Percentiles rank a stretch among this genome's conserved stretches.
Evolutionary conservation across 139 green algal species (phyloP).

Genomic region (Chlorella sp.): DNA sequence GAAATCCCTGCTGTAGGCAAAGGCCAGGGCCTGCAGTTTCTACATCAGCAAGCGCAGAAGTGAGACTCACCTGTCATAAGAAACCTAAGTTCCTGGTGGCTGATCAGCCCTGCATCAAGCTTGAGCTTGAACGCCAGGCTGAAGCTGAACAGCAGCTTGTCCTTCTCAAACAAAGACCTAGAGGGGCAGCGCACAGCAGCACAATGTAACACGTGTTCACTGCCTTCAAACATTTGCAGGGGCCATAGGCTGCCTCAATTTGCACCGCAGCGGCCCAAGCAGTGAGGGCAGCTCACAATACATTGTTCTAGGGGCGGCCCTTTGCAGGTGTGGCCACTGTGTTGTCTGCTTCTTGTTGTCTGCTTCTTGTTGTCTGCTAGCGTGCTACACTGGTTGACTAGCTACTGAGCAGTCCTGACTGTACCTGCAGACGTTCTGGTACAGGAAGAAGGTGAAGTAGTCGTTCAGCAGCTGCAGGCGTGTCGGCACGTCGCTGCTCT

Average conservation of each 20-base stretch:
- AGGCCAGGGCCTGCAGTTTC: too few relatives aligned
- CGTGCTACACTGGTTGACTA: not conserved
- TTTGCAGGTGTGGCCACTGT: not conserved
- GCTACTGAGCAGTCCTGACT: not conserved
- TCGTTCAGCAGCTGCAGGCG: slow-evolving; percentile 57
- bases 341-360: too few relatives aligned
- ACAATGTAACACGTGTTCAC: too few relatives aligned
- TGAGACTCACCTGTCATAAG: slow-evolving; percentile 63
- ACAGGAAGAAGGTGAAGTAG: slow-evolving; percentile 69
- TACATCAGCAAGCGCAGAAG: too few relatives aligned
- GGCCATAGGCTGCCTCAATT: too few relatives aligned
- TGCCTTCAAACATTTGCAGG: too few relatives aligned
- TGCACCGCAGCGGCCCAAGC: too few relatives aligned
- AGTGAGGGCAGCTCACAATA: too few relatives aligned
- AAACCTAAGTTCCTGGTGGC: slow-evolving; percentile 59
- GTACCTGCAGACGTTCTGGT: slow-evolving; percentile 68
- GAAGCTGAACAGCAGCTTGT: slow-evolving; percentile 81
- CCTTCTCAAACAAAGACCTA: slow-evolving; percentile 78
- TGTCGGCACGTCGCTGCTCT: slow-evolving; percentile 45
- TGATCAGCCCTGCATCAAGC: slow-evolving; percentile 31
- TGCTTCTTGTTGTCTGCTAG: too few relatives aligned
- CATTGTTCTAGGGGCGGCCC: too few relatives aligned
- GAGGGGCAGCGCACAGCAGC: too few relatives aligned
- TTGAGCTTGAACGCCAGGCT: slow-evolving; percentile 44
- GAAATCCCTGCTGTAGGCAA: too few relatives aligned